These are phyloP conservation scores for Combretum micranthum DNA, from an alignment of 345 rosid species.

Conservation along the genomic window DNA sequence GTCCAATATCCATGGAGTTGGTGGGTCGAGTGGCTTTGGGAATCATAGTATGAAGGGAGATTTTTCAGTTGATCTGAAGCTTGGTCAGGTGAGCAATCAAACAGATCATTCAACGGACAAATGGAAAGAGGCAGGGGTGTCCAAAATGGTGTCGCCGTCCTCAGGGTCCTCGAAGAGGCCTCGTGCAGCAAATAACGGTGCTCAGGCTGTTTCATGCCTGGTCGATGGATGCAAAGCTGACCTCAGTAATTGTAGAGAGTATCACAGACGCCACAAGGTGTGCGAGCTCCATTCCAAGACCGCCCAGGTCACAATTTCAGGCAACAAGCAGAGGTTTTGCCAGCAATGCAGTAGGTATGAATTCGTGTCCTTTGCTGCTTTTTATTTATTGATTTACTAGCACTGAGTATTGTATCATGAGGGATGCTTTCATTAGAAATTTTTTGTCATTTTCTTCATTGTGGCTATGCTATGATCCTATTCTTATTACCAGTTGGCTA, in stretches of 20 bases:
- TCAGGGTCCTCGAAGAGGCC: constrained; percentile 54
- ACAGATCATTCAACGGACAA: constrained; percentile 27
- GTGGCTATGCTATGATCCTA: neutral
- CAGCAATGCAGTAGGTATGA: constrained; percentile 94
- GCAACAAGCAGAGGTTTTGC: constrained; percentile 71
- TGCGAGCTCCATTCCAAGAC: constrained; percentile 85
- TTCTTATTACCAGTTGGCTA: neutral
- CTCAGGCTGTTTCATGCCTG: constrained; percentile 48
- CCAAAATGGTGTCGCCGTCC: constrained; percentile 27
- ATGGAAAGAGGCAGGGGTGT: constrained; percentile 32
- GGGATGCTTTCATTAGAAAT: no score
- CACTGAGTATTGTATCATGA: no score
- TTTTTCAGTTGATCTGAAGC: constrained; percentile 75
- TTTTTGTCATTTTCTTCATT: neutral
- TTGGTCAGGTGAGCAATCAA: constrained; percentile 47
- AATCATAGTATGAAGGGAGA: constrained; percentile 23
- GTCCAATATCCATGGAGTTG: constrained; percentile 25
- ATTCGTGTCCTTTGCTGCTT: neutral
- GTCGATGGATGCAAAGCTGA: constrained; percentile 71
- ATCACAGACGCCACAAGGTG: constrained; percentile 88
- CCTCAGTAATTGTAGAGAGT: constrained; percentile 65
- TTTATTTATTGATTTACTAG: neutral
- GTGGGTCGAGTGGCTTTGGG: constrained; percentile 36
- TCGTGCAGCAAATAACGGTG: constrained; percentile 33
- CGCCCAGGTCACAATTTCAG: constrained; percentile 55